These are phyloP conservation scores for Saccharomyces hybrid DNA, from an alignment of 1,139 yeast genomes.

Conservation along the genomic window DNA sequence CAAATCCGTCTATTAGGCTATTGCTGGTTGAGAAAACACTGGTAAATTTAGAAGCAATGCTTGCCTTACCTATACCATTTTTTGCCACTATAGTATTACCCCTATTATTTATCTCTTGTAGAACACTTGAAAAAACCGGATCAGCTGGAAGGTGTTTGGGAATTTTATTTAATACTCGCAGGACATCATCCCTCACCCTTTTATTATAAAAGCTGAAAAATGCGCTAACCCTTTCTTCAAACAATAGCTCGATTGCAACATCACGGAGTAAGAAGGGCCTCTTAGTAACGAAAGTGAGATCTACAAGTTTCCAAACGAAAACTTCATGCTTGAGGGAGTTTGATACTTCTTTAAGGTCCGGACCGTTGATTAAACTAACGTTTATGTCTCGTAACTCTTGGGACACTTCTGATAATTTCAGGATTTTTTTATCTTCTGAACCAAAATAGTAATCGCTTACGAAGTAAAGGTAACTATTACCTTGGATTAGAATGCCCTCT, in stretches of 20 bases:
- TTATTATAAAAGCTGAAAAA: constrained; percentile 34
- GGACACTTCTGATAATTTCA: constrained; percentile 64
- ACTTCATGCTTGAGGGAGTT: constrained; percentile 37
- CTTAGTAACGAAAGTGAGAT: constrained; percentile 56
- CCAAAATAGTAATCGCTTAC: constrained; percentile 59
- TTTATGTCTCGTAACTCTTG: constrained; percentile 55
- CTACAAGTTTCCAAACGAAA: constrained; percentile 49
- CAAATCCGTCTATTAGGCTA: constrained; percentile 34
- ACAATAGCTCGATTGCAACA: constrained; percentile 70
- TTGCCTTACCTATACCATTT: constrained; percentile 29
- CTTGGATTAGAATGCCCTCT: constrained; percentile 68
- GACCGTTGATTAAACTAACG: constrained; percentile 29
- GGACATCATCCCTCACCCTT: constrained; percentile 48
- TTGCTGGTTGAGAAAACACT: constrained; percentile 35
- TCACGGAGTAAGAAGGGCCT: constrained; percentile 70
- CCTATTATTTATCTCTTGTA: constrained; percentile 12
- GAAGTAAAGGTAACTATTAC: constrained; percentile 54
- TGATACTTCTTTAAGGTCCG: constrained; percentile 10
- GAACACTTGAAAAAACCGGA: constrained; percentile 6
- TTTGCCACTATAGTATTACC: constrained; percentile 24
- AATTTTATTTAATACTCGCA: constrained; percentile 38
- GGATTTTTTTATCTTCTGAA: constrained; percentile 47
- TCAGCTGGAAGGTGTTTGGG: constrained; percentile 4
- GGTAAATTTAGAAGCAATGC: constrained; percentile 35
- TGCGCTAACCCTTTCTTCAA: constrained; percentile 63